Evolutionary conservation across 352 stramenopile genomes (phyloP).

Genomic region (Phytophthora rubi): DNA sequence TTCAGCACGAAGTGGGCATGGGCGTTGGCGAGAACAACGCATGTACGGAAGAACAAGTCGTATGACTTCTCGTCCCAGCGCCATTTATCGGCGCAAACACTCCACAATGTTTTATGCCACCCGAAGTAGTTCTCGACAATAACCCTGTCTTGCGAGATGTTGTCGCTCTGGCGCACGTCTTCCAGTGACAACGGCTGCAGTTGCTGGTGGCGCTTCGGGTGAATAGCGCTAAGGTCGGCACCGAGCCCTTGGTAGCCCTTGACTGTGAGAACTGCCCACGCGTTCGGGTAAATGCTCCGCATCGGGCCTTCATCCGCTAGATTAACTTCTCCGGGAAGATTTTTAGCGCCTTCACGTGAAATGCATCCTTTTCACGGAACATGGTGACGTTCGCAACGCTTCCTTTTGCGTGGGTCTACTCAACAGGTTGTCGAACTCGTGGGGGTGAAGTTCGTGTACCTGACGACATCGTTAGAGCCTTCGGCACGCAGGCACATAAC

Average conservation of each 20-base stretch:
- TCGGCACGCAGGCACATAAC: not conserved
- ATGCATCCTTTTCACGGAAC: not conserved
- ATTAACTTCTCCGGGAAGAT: not conserved
- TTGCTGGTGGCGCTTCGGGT: not conserved
- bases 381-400: constrained; percentile 6
- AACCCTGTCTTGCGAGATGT: constrained; percentile 22
- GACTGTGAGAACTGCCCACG: constrained; percentile 2
- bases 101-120: constrained; percentile 16
- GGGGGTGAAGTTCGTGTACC: not conserved
- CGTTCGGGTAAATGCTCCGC: not conserved
- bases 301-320: not conserved
- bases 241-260: constrained; percentile 6
- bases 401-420: not conserved
- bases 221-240: constrained; percentile 1
- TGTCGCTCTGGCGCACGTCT: constrained; percentile 13
- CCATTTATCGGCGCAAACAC: constrained; percentile 8
- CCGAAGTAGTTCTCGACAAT: constrained; percentile 34
- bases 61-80: constrained; percentile 22
- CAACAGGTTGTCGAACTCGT: not conserved
- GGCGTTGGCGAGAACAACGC: constrained; percentile 3
- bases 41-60: constrained; percentile 7
- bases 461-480: not conserved
- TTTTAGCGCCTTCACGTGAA: constrained; percentile 1
- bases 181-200: not conserved
- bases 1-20: not conserved